Evolutionary conservation across 768 basidiomycete species (phyloP), one percentile per base, ranked within the genome.

Genomic region (Lactifluus piperatus): DNA sequence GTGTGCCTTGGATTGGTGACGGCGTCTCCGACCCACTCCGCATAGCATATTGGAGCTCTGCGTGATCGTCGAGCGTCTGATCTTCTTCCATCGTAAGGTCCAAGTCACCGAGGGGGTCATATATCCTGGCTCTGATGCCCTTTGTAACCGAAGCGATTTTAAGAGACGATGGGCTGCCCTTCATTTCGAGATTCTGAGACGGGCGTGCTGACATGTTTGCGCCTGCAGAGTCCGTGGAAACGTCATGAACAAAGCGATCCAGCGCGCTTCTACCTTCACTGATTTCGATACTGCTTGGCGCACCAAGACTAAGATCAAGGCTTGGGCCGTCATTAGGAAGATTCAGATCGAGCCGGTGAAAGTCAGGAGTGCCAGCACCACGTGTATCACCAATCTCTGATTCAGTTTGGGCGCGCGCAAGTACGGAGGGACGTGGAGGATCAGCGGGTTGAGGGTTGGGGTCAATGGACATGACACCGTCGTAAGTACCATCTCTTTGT

Each of bases 181-280:
- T 62, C 34, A 53, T 24, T 22, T 62, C 65, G 24, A 51, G 66
- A 34, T 61, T 58, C n/a, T 62, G 62, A 37, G 60, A 58, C 49
- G 55, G 49, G 26, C 52, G 41, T 16, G 46, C 26, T 30, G 52
- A 44, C 43, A 45, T 51, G 43, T 34, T 60, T 34, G 39, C 18
- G 30, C 41, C 43, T 11, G 59, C 56, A 11, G 57, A 62, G 51
- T 46, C 62, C 18, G 52, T 68, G 14, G 67, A 68, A 44, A 73
- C 73, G 47, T 72, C 65, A 34, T 71, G 69, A 67, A 77, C 71
- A 32, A 77, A 68, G 51, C 71, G 66, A 57, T 77, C 76, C 26
- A 77, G 67, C 16, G 76, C 75, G 56, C 73, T 75, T 57, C 60
- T 62, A 62, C 75, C 71, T 30, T 76, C 75, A 18, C 67, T 70